Conservation (phyloP, 1,284 basidiomycete species). For the Trichosporon faecale region DNA sequence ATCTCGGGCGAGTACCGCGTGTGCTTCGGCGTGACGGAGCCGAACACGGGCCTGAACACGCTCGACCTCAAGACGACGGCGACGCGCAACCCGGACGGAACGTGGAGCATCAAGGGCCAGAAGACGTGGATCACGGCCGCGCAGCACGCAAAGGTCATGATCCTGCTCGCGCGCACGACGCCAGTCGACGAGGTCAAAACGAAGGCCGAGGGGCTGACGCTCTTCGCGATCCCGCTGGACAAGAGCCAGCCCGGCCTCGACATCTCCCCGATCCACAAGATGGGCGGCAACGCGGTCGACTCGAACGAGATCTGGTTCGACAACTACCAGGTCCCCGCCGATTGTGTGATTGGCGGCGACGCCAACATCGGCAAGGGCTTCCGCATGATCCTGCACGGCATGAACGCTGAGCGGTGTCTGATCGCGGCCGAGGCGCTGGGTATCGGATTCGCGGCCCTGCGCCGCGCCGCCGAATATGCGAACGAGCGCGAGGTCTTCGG, state of each 20-base stretch:
- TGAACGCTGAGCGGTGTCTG: constrained; percentile 53
- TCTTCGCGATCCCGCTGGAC: constrained; percentile 25
- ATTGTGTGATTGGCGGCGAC: constrained; percentile 20
- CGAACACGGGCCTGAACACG: constrained; percentile 25
- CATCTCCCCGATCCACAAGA: constrained; percentile 20
- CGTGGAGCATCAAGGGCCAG: constrained; percentile 23
- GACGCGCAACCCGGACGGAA: constrained; percentile 18
- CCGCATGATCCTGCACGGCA: constrained; percentile 43
- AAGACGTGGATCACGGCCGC: constrained; percentile 27
- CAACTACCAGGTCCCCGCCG: constrained; percentile 22
- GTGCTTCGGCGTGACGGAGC: constrained; percentile 25
- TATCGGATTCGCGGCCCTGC: constrained; percentile 29
- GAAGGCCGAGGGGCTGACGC: constrained; percentile 21
- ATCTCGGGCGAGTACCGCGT: constrained; percentile 21
- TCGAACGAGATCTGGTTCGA: constrained; percentile 26
- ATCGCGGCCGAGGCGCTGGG: constrained; percentile 54
- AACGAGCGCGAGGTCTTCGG: constrained; percentile 24
- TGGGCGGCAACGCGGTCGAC: constrained; percentile 25
- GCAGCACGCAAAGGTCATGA: constrained; percentile 30
- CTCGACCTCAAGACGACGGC: constrained; percentile 25
- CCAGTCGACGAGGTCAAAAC: constrained; percentile 25
- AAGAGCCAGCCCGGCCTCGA: constrained; percentile 20
- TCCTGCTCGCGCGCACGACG: constrained; percentile 27
- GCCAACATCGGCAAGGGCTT: constrained; percentile 48
- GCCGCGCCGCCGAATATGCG: constrained; percentile 19